These are phyloP conservation scores for Priceomyces haplophilus DNA, from an alignment of 805 yeast genomes.

Conservation along the genomic window DNA sequence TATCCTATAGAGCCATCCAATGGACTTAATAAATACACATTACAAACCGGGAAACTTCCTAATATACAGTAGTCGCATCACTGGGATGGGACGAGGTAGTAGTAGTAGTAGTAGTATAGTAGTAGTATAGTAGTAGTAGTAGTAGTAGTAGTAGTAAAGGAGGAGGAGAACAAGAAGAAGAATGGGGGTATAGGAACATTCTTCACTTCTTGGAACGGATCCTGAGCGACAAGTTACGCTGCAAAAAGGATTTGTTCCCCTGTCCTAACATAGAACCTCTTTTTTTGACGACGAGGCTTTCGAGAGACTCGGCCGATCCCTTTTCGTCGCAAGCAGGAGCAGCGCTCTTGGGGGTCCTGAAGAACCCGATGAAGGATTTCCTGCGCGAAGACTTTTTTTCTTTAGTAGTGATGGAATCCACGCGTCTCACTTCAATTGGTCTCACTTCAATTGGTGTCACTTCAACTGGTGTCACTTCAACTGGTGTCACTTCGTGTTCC, in stretches of 20 bases:
- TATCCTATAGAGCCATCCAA: background rate
- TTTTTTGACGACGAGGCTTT: background rate
- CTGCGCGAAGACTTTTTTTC: conserved; percentile 9
- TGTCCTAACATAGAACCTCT: background rate
- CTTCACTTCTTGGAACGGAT: conserved; percentile 13
- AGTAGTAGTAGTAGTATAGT: too few relatives aligned
- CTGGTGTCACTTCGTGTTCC: too few relatives aligned
- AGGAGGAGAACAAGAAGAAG: too few relatives aligned
- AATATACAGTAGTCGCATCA: background rate
- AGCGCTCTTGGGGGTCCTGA: conserved; percentile 8
- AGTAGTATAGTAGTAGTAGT: too few relatives aligned
- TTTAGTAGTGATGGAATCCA: background rate
- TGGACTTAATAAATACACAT: background rate
- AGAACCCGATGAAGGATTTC: conserved; percentile 14
- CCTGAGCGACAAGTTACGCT: conserved; percentile 16
- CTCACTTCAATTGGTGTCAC: too few relatives aligned
- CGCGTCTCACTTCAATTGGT: background rate
- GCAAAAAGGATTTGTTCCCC: conserved; percentile 11
- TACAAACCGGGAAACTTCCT: background rate
- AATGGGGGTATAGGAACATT: too few relatives aligned
- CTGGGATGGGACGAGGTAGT: too few relatives aligned
- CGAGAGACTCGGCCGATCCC: conserved; percentile 1
- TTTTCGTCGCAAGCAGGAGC: background rate
- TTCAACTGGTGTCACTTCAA: too few relatives aligned
- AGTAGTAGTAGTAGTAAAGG: too few relatives aligned